A percentile compares a stretch with the other conserved stretches of the same genome.
These are phyloP conservation scores for Inga oerstediana DNA, from an alignment of 306 rosid genomes.

Conservation along the genomic window DNA sequence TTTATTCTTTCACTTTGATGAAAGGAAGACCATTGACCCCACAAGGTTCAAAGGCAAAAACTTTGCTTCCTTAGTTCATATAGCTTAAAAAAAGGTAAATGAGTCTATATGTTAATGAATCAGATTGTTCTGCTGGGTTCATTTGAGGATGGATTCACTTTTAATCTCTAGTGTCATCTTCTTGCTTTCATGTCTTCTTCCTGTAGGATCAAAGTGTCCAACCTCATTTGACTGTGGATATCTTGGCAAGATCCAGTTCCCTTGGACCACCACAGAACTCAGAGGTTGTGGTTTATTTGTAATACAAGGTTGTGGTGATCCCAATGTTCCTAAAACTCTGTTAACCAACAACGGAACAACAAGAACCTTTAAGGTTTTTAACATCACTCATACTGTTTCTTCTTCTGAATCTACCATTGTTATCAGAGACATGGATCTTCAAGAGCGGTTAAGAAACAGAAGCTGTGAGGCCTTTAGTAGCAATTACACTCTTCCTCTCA, in stretches of 20 bases:
- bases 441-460: not conserved
- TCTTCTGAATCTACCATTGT: not conserved
- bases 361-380: not conserved
- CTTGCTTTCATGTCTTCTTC: slow-evolving; percentile 19
- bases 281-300: slow-evolving; percentile 41
- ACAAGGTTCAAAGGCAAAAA: not conserved
- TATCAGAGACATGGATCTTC: slow-evolving; percentile 25
- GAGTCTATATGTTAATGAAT: not conserved
- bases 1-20: not conserved
- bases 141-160: slow-evolving; percentile 15
- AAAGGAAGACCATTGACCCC: not conserved
- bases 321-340: not conserved
- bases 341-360: slow-evolving; percentile 12
- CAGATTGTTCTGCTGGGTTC: not conserved
- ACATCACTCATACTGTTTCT: accelerated
- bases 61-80: not conserved
- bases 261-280: slow-evolving; percentile 26
- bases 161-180: slow-evolving; percentile 10
- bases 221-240: slow-evolving; percentile 39
- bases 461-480: slow-evolving; percentile 35
- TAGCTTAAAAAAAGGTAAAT: too few relatives aligned
- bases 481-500: slow-evolving; percentile 31
- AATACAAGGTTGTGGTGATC: slow-evolving; percentile 21
- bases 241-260: slow-evolving; percentile 32
- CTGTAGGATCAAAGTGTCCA: slow-evolving; percentile 14